Conservation (phyloP, 2,329 filamentous ascomycete genomes). For the Rhynchosporium graminicola region DNA sequence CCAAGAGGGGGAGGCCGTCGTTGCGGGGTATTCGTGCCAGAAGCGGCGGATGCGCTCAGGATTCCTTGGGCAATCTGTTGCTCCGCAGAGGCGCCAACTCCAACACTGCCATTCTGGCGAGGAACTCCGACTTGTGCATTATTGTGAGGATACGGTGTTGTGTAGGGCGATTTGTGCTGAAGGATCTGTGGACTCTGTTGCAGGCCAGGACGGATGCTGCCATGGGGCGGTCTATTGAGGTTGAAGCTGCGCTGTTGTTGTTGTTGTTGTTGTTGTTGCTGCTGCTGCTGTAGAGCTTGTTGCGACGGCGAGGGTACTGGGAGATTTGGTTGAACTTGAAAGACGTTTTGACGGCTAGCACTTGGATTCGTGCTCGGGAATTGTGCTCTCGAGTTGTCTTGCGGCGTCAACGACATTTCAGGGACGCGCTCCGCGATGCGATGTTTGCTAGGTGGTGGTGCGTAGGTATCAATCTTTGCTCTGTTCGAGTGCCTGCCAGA, state of each 20-base stretch:
- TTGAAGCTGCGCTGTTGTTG: conserved; percentile 31
- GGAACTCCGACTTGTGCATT: conserved; percentile 30
- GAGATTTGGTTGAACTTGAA: conserved; percentile 32
- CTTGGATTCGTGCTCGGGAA: conserved; percentile 30
- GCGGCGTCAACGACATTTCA: conserved; percentile 38
- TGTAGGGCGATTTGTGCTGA: conserved; percentile 38
- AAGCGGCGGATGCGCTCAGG: conserved; percentile 33
- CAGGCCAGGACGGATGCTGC: conserved; percentile 31
- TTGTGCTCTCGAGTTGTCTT: conserved; percentile 33
- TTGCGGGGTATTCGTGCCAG: conserved; percentile 36
- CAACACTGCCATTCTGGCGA: conserved; percentile 33
- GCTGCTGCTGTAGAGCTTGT: conserved; percentile 21
- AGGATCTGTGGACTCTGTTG: conserved; percentile 25
- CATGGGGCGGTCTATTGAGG: conserved; percentile 33
- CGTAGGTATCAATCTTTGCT: conserved; percentile 12
- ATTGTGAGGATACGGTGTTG: conserved; percentile 37
- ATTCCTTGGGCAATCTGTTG: conserved; percentile 41
- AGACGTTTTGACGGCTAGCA: conserved; percentile 31
- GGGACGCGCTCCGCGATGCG: conserved; percentile 9
- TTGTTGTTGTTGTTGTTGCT: conserved; percentile 25
- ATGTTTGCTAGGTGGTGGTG: conserved; percentile 13
- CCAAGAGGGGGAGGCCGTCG: conserved; percentile 39
- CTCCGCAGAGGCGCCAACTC: conserved; percentile 37
- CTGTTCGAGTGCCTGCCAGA: not conserved
- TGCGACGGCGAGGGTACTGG: conserved; percentile 35